These are phyloP conservation scores for Acer saccharum DNA, from an alignment of 345 rosid genomes.

Conservation along the genomic window DNA sequence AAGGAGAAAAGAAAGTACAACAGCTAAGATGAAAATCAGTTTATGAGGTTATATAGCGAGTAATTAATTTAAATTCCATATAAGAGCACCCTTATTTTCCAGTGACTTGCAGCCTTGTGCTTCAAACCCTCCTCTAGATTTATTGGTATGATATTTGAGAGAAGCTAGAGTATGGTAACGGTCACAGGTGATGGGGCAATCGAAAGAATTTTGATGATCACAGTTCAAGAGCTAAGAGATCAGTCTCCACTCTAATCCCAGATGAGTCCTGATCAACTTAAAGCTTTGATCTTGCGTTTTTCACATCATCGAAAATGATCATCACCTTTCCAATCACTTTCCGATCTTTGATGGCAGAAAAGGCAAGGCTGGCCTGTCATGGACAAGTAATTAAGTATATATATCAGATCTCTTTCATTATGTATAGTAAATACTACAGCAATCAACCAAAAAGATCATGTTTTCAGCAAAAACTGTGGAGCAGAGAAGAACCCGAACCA, in stretches of 20 bases:
- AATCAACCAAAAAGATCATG: not conserved
- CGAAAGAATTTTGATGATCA: not conserved
- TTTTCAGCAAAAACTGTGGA: not conserved
- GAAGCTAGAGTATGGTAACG: not conserved
- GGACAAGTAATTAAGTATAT: conserved; percentile 6
- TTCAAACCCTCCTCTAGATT: not conserved
- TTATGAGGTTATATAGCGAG: not conserved
- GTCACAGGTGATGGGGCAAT: not conserved
- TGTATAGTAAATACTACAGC: not conserved
- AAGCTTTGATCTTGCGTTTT: conserved; percentile 56
- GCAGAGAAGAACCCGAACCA: not conserved
- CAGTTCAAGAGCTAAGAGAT: not conserved
- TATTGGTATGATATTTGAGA: not conserved
- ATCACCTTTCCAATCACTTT: conserved; percentile 91
- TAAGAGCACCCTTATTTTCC: not conserved
- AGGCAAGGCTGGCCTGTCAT: conserved; percentile 83
- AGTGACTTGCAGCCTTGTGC: not conserved
- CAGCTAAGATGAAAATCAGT: not conserved
- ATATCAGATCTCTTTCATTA: conserved; percentile 4
- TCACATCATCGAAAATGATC: conserved; percentile 51
- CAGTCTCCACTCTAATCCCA: conserved; percentile 2
- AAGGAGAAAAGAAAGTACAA: not conserved
- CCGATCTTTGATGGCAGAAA: conserved; percentile 77
- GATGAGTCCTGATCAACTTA: conserved; percentile 26
- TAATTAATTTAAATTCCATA: not conserved